Evolutionary conservation across 345 rosid species (phyloP), one percentile per base, ranked within the genome.

Genomic region (Populus tremula): DNA sequence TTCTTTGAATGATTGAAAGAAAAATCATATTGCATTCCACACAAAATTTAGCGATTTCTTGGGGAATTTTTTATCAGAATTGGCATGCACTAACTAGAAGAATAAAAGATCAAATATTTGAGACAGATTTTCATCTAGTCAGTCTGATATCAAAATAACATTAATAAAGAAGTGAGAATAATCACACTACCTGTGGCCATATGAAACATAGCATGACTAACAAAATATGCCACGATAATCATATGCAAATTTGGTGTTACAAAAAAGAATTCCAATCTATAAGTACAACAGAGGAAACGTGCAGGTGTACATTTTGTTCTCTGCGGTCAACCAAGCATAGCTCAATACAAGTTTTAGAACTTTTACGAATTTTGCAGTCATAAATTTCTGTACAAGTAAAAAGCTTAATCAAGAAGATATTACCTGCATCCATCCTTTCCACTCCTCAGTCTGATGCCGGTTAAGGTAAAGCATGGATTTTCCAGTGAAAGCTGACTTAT

Each of bases 381-480:
- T 63, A 41, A 17, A 65, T 27, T 41, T 33, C n/a, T 11, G 21
- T 1, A 70, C 9, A 29, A 79, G 27, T 41, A 14, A 68, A 21
- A 56, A 20, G 41, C 50, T 67, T 67, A n/a, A 74, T 7, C 35
- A 72, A 73, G 76, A 81, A 78, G 82, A 16, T 85, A 93, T 88
- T 82, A 88, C 99, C 99, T 96, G 98, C 99, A 96, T 96, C 97
- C 98, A 96, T 82, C 98, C 98, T 88, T 90, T 96, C 99, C 99
- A 96, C 82, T 96, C 98, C 80, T 93, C 98, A n/a, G 99, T 95
- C 80, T 95, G 97, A 87, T 93, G 94, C 71, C 96, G 88, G 80
- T 90, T 92, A 79, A 96, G 97, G 87, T 92, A 96, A 23, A 86
- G 92, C 68, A 89, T 88, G 71, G 97, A 65, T 79, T 92, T 93